These are phyloP conservation scores for Magnusiomyces tetraspermus DNA, from an alignment of 1,139 yeast species.

Conservation along the genomic window DNA sequence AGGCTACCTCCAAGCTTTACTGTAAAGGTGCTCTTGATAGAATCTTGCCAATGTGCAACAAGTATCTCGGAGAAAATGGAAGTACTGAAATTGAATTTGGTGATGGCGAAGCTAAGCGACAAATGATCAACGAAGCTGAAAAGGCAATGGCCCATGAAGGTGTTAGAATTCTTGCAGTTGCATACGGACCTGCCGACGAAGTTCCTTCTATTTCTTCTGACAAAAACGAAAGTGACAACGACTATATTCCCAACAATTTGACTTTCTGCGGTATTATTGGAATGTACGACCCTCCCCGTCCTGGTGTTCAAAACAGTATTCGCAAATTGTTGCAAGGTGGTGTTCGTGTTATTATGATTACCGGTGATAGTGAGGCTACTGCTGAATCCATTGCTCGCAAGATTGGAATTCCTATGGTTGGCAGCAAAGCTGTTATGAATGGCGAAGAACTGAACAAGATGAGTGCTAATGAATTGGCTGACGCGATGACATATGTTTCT, in stretches of 20 bases:
- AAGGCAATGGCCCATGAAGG: slow-evolving; percentile 65
- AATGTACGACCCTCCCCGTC: slow-evolving; percentile 95
- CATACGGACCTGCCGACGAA: slow-evolving; percentile 40
- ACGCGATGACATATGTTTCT: slow-evolving; percentile 69
- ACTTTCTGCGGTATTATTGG: slow-evolving; percentile 79
- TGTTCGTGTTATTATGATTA: slow-evolving; percentile 92
- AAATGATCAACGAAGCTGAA: slow-evolving; percentile 46
- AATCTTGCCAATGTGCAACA: slow-evolving; percentile 52
- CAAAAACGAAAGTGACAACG: slow-evolving; percentile 4
- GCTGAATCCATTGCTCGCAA: slow-evolving; percentile 83
- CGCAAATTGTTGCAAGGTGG: slow-evolving; percentile 77
- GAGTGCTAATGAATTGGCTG: slow-evolving; percentile 58
- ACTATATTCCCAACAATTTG: slow-evolving; percentile 39
- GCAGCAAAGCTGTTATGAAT: slow-evolving; percentile 57
- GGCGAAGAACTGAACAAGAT: slow-evolving; percentile 74
- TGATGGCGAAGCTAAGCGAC: slow-evolving; percentile 39
- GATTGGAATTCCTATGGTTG: slow-evolving; percentile 67
- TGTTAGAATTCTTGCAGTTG: slow-evolving; percentile 76
- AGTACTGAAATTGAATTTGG: slow-evolving; percentile 36
- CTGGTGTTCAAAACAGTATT: slow-evolving; percentile 65
- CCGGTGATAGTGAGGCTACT: slow-evolving; percentile 94
- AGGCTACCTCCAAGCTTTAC: slow-evolving; percentile 46
- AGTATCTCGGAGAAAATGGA: slow-evolving; percentile 52
- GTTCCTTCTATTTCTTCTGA: slow-evolving; percentile 26
- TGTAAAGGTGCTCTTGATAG: slow-evolving; percentile 88